Conservation (phyloP, 2,329 filamentous ascomycete species). For the Claviceps purpurea region DNA sequence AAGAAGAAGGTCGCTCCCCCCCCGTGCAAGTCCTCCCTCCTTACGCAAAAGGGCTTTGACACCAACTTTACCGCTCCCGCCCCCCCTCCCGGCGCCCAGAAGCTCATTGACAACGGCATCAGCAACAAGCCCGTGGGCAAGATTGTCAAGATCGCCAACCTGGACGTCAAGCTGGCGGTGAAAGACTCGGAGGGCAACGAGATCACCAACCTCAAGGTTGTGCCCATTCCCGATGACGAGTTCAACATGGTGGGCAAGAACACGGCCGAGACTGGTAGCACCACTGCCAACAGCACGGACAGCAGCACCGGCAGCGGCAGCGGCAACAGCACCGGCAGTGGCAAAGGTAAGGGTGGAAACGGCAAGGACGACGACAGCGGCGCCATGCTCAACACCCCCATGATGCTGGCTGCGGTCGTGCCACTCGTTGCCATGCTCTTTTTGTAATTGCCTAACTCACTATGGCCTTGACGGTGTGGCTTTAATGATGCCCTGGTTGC, state of each 20-base stretch:
- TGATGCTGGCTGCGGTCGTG: slow-evolving; percentile 20
- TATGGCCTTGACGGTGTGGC: no score
- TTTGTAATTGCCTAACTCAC: slow-evolving; percentile 10
- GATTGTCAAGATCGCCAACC: slow-evolving; percentile 53
- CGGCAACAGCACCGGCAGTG: slow-evolving; percentile 9
- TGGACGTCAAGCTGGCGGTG: slow-evolving; percentile 39
- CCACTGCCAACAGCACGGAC: slow-evolving; percentile 9
- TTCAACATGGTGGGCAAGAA: slow-evolving; percentile 34
- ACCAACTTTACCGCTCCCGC: slow-evolving; percentile 66
- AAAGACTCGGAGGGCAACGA: slow-evolving; percentile 26
- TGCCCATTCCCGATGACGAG: slow-evolving; percentile 28
- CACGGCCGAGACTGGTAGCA: slow-evolving; percentile 20
- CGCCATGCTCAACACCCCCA: slow-evolving; percentile 17
- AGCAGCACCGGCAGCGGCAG: slow-evolving; percentile 8
- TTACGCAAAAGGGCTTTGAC: slow-evolving; percentile 55
- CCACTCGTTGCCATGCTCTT: slow-evolving; percentile 23
- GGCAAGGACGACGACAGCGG: slow-evolving; percentile 12
- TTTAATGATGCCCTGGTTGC: no score
- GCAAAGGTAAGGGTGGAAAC: slow-evolving; percentile 3
- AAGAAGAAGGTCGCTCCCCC: slow-evolving; percentile 39
- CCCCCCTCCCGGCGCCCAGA: slow-evolving; percentile 52
- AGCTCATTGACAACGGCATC: slow-evolving; percentile 67
- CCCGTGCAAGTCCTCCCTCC: slow-evolving; percentile 51
- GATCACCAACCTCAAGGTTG: slow-evolving; percentile 33
- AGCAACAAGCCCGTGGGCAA: slow-evolving; percentile 48